phyloP scores from a whole-genome alignment of 495 filamentous ascomycete genomes.

The Penicillium manginii region DNA sequence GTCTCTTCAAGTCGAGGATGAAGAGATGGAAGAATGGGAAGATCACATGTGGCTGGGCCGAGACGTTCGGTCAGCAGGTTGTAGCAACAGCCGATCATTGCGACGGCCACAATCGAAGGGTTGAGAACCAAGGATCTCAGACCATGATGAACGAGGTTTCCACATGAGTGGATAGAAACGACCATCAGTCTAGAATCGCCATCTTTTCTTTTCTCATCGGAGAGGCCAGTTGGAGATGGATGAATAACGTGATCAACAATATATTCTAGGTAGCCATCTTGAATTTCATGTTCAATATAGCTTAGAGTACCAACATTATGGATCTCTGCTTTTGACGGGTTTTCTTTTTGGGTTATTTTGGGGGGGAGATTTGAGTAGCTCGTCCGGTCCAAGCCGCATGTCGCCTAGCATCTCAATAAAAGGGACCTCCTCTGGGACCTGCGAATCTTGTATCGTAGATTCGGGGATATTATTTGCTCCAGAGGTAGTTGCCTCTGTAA shows the following conservation, averaged over 20 bases:
- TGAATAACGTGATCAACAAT: constrained; percentile 69
- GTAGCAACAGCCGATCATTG: constrained; percentile 97
- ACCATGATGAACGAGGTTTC: constrained; percentile 94
- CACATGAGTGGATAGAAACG: constrained; percentile 94
- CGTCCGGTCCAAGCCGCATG: constrained; percentile 39
- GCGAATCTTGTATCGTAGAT: constrained; percentile 38
- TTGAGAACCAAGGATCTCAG: constrained; percentile 84
- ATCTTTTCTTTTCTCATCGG: constrained; percentile 18
- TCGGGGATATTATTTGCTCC: constrained; percentile 30
- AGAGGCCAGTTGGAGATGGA: constrained; percentile 13
- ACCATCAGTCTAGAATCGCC: constrained; percentile 67
- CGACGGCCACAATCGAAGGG: constrained; percentile 80
- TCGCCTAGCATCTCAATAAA: constrained; percentile 44
- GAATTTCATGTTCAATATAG: constrained; percentile 57
- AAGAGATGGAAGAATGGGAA: constrained; percentile 63
- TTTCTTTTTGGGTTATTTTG: constrained; percentile 17
- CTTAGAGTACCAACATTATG: constrained; percentile 42
- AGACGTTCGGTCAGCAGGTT: constrained; percentile 91
- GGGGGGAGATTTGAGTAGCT: constrained; percentile 24
- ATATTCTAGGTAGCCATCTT: constrained; percentile 72
- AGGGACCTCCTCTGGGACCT: constrained; percentile 35
- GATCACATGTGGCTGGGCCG: constrained; percentile 83
- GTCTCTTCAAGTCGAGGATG: constrained; percentile 61
- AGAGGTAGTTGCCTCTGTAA: constrained; percentile 27
- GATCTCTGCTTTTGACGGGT: constrained; percentile 32